Conservation (phyloP, 495 filamentous ascomycete genomes). For the Monascus purpureus region DNA sequence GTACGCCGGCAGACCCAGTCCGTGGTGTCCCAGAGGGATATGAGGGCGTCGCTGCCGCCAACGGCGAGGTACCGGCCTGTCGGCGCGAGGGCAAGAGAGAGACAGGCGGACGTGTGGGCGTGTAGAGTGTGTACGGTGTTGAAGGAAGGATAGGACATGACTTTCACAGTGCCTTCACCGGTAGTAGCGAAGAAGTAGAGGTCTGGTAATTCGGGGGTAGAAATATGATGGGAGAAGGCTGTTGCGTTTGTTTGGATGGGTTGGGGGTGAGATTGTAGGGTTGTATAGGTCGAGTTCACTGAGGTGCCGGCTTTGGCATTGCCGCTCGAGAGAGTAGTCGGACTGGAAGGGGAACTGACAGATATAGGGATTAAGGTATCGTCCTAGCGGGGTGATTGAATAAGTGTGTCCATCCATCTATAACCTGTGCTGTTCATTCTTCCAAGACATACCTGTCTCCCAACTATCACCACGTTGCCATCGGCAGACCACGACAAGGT, state of each 20-base stretch:
- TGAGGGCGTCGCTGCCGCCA: constrained; percentile 77
- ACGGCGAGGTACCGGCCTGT: constrained; percentile 70
- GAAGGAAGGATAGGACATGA: constrained; percentile 52
- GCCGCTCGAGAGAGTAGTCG: constrained; percentile 13
- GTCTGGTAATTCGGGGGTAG: constrained; percentile 21
- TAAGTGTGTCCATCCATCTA: neutral
- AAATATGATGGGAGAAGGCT: constrained; percentile 56
- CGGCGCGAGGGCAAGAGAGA: constrained; percentile 57
- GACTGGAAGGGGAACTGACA: constrained; percentile 27
- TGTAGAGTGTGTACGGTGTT: constrained; percentile 47
- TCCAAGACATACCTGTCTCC: constrained; percentile 51
- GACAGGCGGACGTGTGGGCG: constrained; percentile 69
- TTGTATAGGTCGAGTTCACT: constrained; percentile 17
- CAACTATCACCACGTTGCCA: constrained; percentile 66
- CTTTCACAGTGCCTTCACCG: constrained; percentile 67
- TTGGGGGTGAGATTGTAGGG: constrained; percentile 52
- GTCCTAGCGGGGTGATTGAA: constrained; percentile 31
- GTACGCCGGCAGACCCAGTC: constrained; percentile 85
- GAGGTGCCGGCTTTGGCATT: neutral
- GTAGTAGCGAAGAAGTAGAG: constrained; percentile 61
- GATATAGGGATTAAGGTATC: constrained; percentile 58
- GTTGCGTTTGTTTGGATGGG: constrained; percentile 66
- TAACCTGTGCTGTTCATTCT: neutral
- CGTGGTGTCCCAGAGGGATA: constrained; percentile 81
- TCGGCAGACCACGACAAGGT: constrained; percentile 81